Conservation (phyloP, 2,329 filamentous ascomycete species). For the Claviceps quebecensis region DNA sequence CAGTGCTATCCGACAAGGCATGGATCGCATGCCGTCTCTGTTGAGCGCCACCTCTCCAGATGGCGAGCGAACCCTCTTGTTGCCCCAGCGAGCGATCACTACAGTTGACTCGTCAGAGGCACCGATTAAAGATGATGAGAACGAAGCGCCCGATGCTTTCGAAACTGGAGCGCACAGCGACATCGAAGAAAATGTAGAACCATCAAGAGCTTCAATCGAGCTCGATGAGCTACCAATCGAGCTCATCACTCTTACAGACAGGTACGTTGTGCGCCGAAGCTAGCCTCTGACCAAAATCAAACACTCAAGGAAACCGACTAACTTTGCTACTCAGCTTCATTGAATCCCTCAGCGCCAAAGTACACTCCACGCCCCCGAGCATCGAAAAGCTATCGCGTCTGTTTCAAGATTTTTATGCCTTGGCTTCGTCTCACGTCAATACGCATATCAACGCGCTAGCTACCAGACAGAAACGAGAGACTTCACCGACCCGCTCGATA, state of each 20-base stretch:
- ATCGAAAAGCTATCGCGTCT: conserved; percentile 71
- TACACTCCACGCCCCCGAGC: conserved; percentile 69
- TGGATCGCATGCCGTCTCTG: conserved; percentile 18
- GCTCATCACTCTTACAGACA: conserved; percentile 77
- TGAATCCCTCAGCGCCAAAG: conserved; percentile 74
- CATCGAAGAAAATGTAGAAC: conserved; percentile 31
- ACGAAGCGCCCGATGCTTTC: conserved; percentile 31
- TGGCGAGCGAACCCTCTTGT: conserved; percentile 18
- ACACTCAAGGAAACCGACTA: neutral
- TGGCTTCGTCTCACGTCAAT: conserved; percentile 66
- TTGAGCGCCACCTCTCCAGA: conserved; percentile 14
- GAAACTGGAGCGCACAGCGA: conserved; percentile 29
- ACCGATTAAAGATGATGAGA: conserved; percentile 14
- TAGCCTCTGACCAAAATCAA: neutral
- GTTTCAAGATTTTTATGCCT: conserved; percentile 87
- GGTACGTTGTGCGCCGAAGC: conserved; percentile 33
- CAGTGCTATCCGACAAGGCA: conserved; percentile 16
- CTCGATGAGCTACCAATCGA: conserved; percentile 90
- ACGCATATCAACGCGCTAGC: conserved; percentile 76
- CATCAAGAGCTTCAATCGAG: conserved; percentile 45
- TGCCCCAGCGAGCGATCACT: conserved; percentile 32
- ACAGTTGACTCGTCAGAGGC: conserved; percentile 23
- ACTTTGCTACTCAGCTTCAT: conserved; percentile 52
- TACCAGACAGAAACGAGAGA: conserved; percentile 57
- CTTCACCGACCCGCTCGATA: conserved; percentile 38